phyloP scores from a whole-genome alignment of 1,284 basidiomycete species.

The Apiotrichum mycotoxinovorans region DNA sequence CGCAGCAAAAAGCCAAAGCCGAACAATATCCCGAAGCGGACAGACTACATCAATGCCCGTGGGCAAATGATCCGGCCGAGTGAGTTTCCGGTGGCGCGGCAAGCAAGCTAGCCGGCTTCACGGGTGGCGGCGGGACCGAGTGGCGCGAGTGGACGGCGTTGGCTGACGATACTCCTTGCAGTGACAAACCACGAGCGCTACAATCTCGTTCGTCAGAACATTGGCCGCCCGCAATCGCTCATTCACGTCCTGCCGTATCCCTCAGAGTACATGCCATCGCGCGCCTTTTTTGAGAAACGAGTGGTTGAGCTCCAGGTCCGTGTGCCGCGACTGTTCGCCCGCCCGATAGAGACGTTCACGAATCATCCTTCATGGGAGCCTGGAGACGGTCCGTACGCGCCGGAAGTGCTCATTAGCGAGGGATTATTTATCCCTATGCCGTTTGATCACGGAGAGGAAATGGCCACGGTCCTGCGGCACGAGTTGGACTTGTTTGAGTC shows the following conservation, averaged over 20 bases:
- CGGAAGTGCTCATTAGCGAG: not conserved
- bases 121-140: too few species aligned
- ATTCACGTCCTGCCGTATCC: conserved; percentile 26
- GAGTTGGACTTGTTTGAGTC: conserved; percentile 2
- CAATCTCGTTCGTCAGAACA: conserved; percentile 28
- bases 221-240: conserved; percentile 24
- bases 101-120: not conserved
- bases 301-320: conserved; percentile 28
- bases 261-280: conserved; percentile 14
- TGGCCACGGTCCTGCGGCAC: not conserved
- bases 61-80: not conserved
- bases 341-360: conserved; percentile 14
- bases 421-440: not conserved
- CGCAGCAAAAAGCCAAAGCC: not conserved
- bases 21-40: not conserved
- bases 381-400: not conserved
- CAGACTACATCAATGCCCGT: conserved; percentile 1
- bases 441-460: not conserved
- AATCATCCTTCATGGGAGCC: conserved; percentile 1
- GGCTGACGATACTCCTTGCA: not conserved
- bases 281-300: conserved; percentile 17
- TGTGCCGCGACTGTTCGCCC: conserved; percentile 30
- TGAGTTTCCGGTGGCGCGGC: too few species aligned
- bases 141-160: too few species aligned
- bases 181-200: conserved; percentile 33